Evolutionary conservation across 305 asterid species (phyloP).

Genomic region (Andrographis paniculata): DNA sequence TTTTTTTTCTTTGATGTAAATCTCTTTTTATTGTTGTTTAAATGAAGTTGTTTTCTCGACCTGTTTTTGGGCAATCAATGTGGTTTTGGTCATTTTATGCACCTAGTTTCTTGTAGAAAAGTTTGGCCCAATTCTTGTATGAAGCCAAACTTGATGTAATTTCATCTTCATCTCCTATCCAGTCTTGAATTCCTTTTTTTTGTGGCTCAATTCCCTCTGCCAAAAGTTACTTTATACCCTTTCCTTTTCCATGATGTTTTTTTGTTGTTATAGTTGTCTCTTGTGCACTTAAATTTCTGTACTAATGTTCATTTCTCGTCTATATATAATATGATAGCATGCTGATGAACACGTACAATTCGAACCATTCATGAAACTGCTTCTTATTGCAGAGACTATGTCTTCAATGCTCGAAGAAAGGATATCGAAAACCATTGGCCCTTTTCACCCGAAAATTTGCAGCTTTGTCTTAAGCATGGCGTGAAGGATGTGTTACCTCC

Average conservation of each 20-base stretch:
- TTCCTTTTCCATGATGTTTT: no score
- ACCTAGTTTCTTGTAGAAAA: not conserved
- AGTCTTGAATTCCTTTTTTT: no score
- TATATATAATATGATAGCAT: not conserved
- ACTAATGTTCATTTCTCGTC: no score
- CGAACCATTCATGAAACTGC: not conserved
- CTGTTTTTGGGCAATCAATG: conserved; percentile 17
- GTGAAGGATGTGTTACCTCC: conserved; percentile 73
- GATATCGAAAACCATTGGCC: conserved; percentile 82
- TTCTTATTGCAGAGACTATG: conserved; percentile 69
- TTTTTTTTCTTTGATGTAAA: conserved; percentile 10
- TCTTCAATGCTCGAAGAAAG: conserved; percentile 49
- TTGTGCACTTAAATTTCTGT: not conserved
- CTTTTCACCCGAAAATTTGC: conserved; percentile 66
- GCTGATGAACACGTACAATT: not conserved
- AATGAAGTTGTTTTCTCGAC: conserved; percentile 11
- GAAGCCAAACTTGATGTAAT: not conserved
- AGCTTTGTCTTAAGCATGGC: conserved; percentile 72
- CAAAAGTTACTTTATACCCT: no score
- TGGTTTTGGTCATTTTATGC: conserved; percentile 46
- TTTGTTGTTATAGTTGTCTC: not conserved
- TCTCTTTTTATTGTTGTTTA: not conserved
- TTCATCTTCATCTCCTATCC: no score
- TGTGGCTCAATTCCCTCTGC: no score
- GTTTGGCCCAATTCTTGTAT: not conserved